Conservation (phyloP, 2,329 filamentous ascomycete genomes). For the Colletotrichum lindemuthianum region DNA sequence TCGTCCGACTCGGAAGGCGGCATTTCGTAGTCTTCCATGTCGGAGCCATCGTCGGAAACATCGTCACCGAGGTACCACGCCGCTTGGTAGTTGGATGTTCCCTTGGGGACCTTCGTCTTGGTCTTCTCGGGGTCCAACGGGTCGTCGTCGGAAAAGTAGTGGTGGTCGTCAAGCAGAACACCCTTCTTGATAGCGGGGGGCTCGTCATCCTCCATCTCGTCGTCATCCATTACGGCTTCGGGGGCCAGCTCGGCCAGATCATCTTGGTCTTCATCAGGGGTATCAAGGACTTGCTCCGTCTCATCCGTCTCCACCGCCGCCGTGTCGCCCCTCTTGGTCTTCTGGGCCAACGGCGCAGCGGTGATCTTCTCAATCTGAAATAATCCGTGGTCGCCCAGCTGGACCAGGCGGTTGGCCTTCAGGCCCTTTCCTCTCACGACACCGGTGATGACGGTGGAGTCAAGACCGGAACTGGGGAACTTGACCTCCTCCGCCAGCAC, state of each 20-base stretch:
- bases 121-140: conserved; percentile 64
- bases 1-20: conserved; percentile 67
- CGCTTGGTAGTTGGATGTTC: conserved; percentile 92
- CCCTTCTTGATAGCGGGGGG: conserved; percentile 74
- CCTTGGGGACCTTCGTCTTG: conserved; percentile 84
- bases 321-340: conserved; percentile 73
- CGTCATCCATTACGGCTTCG: conserved; percentile 75
- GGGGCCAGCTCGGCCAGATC: conserved; percentile 86
- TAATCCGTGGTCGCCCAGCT: conserved; percentile 92
- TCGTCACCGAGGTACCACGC: conserved; percentile 89
- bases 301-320: conserved; percentile 69
- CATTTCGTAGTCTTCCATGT: conserved; percentile 74
- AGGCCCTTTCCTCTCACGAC: conserved; percentile 86
- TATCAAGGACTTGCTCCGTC: conserved; percentile 69
- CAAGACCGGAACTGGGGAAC: conserved; percentile 70
- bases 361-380: conserved; percentile 93
- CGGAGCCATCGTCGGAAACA: conserved; percentile 84
- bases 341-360: conserved; percentile 73
- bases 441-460: conserved; percentile 81
- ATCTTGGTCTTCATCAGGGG: conserved; percentile 82
- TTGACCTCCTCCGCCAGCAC: conserved; percentile 87
- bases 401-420: conserved; percentile 89
- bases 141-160: conserved; percentile 96
- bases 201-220: conserved; percentile 52
- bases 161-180: conserved; percentile 93